Percentiles rank a stretch among this genome's conserved stretches.
Evolutionary conservation across 2,329 filamentous ascomycete genomes (phyloP).

Genomic region (Exophiala oligosperma): DNA sequence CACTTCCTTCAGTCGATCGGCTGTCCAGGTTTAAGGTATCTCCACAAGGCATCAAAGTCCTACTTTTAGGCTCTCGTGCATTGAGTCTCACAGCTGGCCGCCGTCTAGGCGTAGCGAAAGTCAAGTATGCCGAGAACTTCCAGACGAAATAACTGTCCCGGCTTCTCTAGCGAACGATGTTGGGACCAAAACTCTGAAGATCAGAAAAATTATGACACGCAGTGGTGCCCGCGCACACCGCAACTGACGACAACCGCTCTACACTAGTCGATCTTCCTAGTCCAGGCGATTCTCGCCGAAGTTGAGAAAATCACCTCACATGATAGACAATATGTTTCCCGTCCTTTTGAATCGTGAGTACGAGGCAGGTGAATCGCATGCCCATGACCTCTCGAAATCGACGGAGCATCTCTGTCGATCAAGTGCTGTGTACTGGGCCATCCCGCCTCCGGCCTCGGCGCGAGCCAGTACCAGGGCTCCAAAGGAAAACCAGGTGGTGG

Average conservation of each 20-base stretch:
- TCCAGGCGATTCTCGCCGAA: neutral
- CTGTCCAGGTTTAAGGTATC: neutral
- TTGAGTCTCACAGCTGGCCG: neutral
- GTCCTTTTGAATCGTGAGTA: neutral
- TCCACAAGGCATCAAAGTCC: neutral
- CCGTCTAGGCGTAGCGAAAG: neutral
- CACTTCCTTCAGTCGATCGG: neutral
- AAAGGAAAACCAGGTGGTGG: neutral
- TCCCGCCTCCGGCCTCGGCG: neutral
- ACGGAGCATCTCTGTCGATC: neutral
- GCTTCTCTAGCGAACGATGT: too few species aligned
- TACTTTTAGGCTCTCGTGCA: neutral
- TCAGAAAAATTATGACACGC: neutral
- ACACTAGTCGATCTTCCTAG: neutral
- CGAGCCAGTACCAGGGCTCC: neutral
- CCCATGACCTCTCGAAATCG: neutral
- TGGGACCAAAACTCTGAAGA: too few species aligned
- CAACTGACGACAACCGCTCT: neutral
- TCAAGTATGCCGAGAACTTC: neutral
- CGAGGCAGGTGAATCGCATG: neutral
- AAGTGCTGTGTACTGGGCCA: neutral
- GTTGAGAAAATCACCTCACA: neutral
- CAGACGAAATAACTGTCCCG: too few species aligned
- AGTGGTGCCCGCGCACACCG: conserved; percentile 1
- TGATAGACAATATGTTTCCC: neutral